Base-by-base conservation (phyloP, 1,284 basidiomycete species). In the Mycosarcoma maydis region DNA sequence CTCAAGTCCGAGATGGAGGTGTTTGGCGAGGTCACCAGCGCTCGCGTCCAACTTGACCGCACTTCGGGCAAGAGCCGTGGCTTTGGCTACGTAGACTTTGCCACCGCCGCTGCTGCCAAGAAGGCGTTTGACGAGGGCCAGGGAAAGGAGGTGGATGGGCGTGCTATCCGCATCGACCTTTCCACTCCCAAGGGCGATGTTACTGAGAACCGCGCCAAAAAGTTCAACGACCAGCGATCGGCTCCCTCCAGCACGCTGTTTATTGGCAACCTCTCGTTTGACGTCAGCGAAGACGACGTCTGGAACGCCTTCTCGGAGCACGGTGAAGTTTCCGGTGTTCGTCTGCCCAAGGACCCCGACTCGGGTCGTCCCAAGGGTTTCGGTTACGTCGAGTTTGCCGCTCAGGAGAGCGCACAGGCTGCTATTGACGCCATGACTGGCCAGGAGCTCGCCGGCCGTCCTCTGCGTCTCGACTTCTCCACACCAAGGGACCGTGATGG, bases 11-110 rank as follows among this genome's bases (percentile, higher is more conserved):
- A 97, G 83, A 98, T 99, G 77, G 88, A 89, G 44, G 86, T 87
- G 51, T 94, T 89, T 79, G 95, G 95, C 62, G 90, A 94, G 83
- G 88, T 99, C 72, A 87, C 89, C 71, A 89, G 88, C 32, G 93
- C 92, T 14, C 89, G 88, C 27, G 94, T 99, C 64, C 90, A 94
- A 84, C 90, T 90, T 84, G 94, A 98, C 83, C 91, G 93, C 69
- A 89, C 90, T 72, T 88, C 90, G 24, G 75, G 78, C 58, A 73
- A 68, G 50, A 75, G 72, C 54, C 75, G 77, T 48, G 80, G 74
- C n/a, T 97, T 98, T 83, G 95, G 92, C 60, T 96, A 94, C 83
- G 94, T 99, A 73, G 90, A 94, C 78, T 99, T 98, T 83, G 82
- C 83, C 62, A 70, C 62, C 27, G 57, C 76, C 42, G 66, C 68